Conservation (phyloP, 2,329 filamentous ascomycete species). For the Colletotrichum noveboracense region DNA sequence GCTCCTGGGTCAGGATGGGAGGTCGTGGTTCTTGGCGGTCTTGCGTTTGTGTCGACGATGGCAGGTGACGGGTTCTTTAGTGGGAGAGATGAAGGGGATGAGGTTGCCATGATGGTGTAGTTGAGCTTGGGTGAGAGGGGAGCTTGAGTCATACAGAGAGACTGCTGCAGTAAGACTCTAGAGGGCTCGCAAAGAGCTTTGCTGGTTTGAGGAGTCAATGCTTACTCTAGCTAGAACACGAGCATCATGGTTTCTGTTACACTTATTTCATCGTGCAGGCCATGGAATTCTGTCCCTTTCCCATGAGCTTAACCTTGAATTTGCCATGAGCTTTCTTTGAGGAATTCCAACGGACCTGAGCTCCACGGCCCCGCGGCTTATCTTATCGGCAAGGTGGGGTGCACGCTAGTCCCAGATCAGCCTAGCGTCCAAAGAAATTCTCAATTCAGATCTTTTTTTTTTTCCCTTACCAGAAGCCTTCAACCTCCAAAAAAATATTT, state of each 20-base stretch:
- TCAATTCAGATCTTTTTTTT: conserved; percentile 18
- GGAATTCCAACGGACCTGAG: background rate
- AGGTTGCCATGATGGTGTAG: background rate
- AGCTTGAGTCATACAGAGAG: background rate
- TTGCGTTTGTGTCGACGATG: background rate
- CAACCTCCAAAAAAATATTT: conserved; percentile 14
- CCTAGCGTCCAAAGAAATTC: conserved; percentile 17
- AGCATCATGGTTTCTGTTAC: background rate
- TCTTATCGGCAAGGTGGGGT: conserved; percentile 19
- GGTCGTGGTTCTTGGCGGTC: background rate
- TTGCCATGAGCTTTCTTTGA: background rate
- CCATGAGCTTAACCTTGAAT: background rate
- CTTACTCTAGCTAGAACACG: fast-evolving
- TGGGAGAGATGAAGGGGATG: background rate
- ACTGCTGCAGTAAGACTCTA: background rate
- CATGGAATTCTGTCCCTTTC: background rate
- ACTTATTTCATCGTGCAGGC: background rate
- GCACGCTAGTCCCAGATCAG: background rate
- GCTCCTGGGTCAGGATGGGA: background rate
- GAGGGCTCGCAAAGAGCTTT: background rate
- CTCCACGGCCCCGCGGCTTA: conserved; percentile 16
- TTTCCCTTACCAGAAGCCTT: background rate
- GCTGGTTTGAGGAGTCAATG: background rate
- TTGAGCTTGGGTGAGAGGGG: background rate
- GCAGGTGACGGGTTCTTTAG: background rate